Conservation (phyloP, 2,329 filamentous ascomycete genomes). For the Sporothrix dimorphospora region DNA sequence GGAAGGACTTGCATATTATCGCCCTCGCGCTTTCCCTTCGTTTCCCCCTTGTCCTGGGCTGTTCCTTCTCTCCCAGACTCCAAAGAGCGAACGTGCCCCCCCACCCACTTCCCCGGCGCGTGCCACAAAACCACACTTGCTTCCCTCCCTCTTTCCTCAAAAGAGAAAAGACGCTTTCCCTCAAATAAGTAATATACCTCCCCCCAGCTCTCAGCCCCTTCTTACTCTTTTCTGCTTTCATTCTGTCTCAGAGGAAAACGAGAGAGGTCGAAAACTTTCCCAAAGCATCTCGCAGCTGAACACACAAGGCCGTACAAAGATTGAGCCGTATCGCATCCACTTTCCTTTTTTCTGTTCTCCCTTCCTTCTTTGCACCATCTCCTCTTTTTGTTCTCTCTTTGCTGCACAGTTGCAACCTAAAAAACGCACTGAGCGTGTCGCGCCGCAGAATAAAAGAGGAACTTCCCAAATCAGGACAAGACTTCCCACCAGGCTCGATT, state of each 20-base stretch:
- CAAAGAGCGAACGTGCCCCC: constrained; percentile 19
- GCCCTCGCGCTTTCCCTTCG: constrained; percentile 28
- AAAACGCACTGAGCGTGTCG: constrained; percentile 26
- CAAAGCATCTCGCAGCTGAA: neutral
- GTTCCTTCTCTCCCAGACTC: constrained; percentile 29
- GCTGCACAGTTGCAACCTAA: neutral
- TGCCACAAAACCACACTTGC: constrained; percentile 32
- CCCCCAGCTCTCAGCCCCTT: constrained; percentile 27
- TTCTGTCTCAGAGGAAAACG: constrained; percentile 21
- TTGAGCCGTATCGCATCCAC: neutral
- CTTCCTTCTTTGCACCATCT: neutral
- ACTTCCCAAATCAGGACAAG: constrained; percentile 35
- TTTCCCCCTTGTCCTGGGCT: constrained; percentile 25
- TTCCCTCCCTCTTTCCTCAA: constrained; percentile 32
- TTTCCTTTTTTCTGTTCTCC: constrained; percentile 13
- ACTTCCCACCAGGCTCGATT: constrained; percentile 52
- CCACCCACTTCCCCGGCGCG: constrained; percentile 31
- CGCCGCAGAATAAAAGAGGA: constrained; percentile 27
- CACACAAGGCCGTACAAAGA: constrained; percentile 1
- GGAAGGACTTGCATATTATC: constrained; percentile 26
- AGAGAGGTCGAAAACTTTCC: neutral
- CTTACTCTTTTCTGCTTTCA: constrained; percentile 28
- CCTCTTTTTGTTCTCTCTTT: neutral
- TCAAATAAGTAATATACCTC: constrained; percentile 35
- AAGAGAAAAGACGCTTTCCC: constrained; percentile 34